Base-by-base conservation (phyloP, 2,329 filamentous ascomycete genomes). In the Fusarium buxicola region DNA sequence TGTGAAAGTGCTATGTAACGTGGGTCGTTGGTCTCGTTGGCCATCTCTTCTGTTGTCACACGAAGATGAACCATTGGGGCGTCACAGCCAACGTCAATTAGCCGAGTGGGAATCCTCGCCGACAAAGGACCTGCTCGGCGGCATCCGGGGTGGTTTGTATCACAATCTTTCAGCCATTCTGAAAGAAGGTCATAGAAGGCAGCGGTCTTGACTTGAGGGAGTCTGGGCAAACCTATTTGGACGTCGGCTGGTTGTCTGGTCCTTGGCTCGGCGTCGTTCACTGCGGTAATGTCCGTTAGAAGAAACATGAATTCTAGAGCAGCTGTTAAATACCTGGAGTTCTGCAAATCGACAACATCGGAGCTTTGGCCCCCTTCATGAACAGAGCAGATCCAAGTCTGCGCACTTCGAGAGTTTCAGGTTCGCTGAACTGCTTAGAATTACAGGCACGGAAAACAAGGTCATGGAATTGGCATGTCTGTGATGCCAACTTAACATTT, bases 1-100 rank as follows among this genome's bases (percentile, higher is more conserved):
- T 63, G 60, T 10, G 60, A 62, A 3, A 63, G 27, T 1, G 60
- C 58, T n/a, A 58, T 53, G 7, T 64, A 65, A 16, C 18, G 32
- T 6, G 47, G 3, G 4, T 30, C 10, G 1, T 12, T 11, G 5
- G 7, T 9, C 1, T n/a, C 3, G 2, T 7, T n/a, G 2, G 7
- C 4, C 8, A 16, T 5, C 4, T 15, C 34, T 4, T 9, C 15
- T 25, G 8, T 16, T 8, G 50, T 44, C 0, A 30, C 21, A 2
- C 30, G 18, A 25, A 64, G 46, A 36, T 25, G 38, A 1, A 64
- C 46, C 5, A 15, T 36, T 2, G 47, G 46, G 3, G 18, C 11
- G 2, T 4, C 4, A 1, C 28, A 8, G 1, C 28, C 21, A 3
- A 64, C 51, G 18, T 60, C 50, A 1, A 64, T 56, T 3, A 64